These are phyloP conservation scores for Stagonosporopsis chrysanthemi DNA, from an alignment of 2,329 filamentous ascomycete species.

Conservation along the genomic window DNA sequence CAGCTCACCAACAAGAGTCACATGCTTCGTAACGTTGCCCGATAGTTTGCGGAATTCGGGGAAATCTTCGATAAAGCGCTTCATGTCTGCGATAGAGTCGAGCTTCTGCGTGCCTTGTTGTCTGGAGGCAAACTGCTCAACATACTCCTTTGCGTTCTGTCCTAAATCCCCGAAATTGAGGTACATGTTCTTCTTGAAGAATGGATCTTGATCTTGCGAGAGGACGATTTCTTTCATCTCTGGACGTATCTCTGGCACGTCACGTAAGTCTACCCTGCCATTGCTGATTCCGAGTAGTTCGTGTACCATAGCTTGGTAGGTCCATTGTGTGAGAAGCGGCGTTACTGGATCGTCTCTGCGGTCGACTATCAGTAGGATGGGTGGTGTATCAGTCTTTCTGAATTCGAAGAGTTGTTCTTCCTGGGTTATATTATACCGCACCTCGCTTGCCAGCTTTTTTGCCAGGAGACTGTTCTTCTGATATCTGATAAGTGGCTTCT, in stretches of 20 bases:
- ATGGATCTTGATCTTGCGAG: constrained; percentile 95
- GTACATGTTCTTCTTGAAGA: constrained; percentile 99
- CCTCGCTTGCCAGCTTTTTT: constrained; percentile 91
- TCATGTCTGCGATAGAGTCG: constrained; percentile 98
- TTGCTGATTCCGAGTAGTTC: constrained; percentile 93
- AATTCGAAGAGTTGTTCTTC: constrained; percentile 98
- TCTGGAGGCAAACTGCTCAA: constrained; percentile 96
- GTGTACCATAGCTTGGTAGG: constrained; percentile 99
- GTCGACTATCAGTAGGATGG: constrained; percentile 89
- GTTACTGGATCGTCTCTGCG: constrained; percentile 94
- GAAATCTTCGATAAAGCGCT: constrained; percentile 98
- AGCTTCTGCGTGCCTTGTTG: constrained; percentile 97
- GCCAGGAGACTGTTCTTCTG: constrained; percentile 88
- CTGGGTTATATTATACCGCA: constrained; percentile 91
- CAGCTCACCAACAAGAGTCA: constrained; percentile 92
- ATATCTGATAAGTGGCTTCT: constrained; percentile 93
- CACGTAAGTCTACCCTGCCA: constrained; percentile 87
- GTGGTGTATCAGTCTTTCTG: constrained; percentile 90
- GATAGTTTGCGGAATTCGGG: constrained; percentile 97
- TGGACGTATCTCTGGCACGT: constrained; percentile 82
- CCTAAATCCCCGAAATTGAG: constrained; percentile 96
- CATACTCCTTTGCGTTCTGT: constrained; percentile 97
- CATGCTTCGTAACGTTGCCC: constrained; percentile 98
- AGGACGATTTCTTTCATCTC: constrained; percentile 94
- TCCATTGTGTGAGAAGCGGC: constrained; percentile 95